Conservation (phyloP, 2,329 filamentous ascomycete genomes). For the Rhynchosporium secalis region DNA sequence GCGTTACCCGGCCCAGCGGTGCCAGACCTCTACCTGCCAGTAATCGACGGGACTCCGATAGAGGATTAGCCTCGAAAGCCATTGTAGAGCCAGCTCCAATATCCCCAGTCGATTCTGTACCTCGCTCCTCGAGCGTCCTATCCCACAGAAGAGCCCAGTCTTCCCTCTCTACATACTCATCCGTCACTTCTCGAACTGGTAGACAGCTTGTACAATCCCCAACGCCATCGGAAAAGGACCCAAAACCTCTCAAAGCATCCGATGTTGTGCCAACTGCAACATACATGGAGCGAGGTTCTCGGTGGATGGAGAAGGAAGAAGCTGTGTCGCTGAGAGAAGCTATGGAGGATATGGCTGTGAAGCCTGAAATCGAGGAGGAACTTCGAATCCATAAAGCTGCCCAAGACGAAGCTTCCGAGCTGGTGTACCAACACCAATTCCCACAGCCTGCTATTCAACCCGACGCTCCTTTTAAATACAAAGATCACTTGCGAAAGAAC, state of each 20-base stretch:
- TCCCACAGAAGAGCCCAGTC: conserved; percentile 37
- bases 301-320: conserved; percentile 83
- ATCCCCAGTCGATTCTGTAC: conserved; percentile 25
- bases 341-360: conserved; percentile 70
- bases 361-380: conserved; percentile 55
- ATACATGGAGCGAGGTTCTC: conserved; percentile 71
- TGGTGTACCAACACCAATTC: conserved; percentile 76
- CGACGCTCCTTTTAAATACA: conserved; percentile 66
- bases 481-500: conserved; percentile 66
- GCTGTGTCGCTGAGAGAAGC: conserved; percentile 68
- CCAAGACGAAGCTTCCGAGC: conserved; percentile 73
- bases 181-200: conserved; percentile 36
- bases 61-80: conserved; percentile 43
- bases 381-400: conserved; percentile 66
- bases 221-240: conserved; percentile 5
- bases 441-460: conserved; percentile 56
- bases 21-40: conserved; percentile 62
- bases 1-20: conserved; percentile 67
- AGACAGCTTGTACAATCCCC: conserved; percentile 36
- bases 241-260: conserved; percentile 53
- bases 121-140: conserved; percentile 35
- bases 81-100: conserved; percentile 22
- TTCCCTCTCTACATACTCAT: conserved; percentile 36
- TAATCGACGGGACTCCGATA: conserved; percentile 34
- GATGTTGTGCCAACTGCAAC: conserved; percentile 64